A percentile compares a stretch with the other conserved stretches of the same genome.
Evolutionary conservation across 441 rosid species (phyloP).

Genomic region (Adansonia madagascariensis): DNA sequence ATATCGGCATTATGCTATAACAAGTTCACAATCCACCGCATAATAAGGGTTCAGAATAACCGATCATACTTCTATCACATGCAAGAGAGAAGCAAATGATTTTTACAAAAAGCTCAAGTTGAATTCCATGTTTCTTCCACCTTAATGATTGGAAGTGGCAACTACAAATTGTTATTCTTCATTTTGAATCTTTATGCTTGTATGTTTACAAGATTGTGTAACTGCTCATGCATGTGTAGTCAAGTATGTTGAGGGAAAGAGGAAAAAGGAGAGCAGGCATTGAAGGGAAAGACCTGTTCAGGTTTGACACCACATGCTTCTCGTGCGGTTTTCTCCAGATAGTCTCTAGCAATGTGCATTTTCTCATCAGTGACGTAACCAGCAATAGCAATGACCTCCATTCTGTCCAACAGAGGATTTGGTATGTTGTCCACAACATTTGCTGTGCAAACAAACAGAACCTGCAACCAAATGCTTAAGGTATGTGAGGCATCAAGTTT

Average conservation of each 20-base stretch:
- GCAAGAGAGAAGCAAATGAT: background rate
- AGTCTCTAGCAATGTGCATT: constrained; percentile 90
- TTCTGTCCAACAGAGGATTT: constrained; percentile 86
- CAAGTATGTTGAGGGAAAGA: background rate
- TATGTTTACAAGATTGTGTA: background rate
- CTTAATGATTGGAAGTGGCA: constrained; percentile 2
- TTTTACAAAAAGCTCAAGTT: constrained; percentile 7
- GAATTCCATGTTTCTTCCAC: constrained; percentile 13
- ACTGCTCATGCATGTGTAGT: background rate
- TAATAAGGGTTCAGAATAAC: constrained; percentile 6
- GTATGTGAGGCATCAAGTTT: constrained; percentile 11
- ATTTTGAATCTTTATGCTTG: constrained; percentile 2
- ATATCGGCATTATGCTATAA: constrained; percentile 5
- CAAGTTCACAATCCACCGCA: background rate
- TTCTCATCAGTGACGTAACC: constrained; percentile 98
- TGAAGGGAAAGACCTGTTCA: constrained; percentile 65
- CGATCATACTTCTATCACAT: background rate
- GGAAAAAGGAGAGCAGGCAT: background rate
- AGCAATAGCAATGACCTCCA: constrained; percentile 91
- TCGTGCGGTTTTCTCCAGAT: constrained; percentile 75
- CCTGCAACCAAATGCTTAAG: constrained; percentile 51
- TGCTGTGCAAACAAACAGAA: constrained; percentile 96
- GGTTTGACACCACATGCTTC: constrained; percentile 94
- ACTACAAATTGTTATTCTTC: constrained; percentile 12
- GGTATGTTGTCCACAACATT: constrained; percentile 85